Conservation (phyloP, 75 land plant genomes). For the Selaginella moellendorffii region DNA sequence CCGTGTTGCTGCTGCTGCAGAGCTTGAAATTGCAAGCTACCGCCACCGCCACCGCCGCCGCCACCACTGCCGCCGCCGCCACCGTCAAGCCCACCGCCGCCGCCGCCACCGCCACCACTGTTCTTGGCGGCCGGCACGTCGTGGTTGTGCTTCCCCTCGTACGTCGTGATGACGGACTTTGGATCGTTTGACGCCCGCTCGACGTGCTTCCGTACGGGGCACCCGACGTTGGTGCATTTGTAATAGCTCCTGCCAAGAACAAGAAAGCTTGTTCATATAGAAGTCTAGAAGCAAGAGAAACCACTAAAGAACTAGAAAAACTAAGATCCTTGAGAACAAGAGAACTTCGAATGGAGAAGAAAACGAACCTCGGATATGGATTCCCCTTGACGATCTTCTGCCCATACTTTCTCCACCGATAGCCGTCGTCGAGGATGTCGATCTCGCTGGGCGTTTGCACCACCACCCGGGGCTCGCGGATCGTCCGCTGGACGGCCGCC, state of each 20-base stretch:
- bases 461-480: slow-evolving; percentile 73
- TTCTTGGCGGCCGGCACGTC: slow-evolving; percentile 29
- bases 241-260: slow-evolving; percentile 61
- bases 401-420: slow-evolving; percentile 89
- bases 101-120: not conserved
- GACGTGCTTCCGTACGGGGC: slow-evolving; percentile 61
- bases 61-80: not conserved
- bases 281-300: not conserved
- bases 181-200: slow-evolving; percentile 64
- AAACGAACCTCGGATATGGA: slow-evolving; percentile 60
- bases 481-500: slow-evolving; percentile 46
- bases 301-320: slow-evolving; percentile 7
- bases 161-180: slow-evolving; percentile 57
- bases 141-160: slow-evolving; percentile 79
- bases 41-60: not conserved
- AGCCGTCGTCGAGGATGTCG: slow-evolving; percentile 80
- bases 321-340: not conserved
- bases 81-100: not conserved
- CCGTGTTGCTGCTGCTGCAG: not conserved
- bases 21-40: not conserved
- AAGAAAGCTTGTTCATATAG: not conserved
- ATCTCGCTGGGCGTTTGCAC: slow-evolving; percentile 84
- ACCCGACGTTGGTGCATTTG: slow-evolving; percentile 53
- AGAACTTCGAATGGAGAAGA: not conserved
- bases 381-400: slow-evolving; percentile 86